Evolutionary conservation across 495 filamentous ascomycete genomes (phyloP), one percentile per base, ranked within the genome.

Genomic region (Tuber calosporum): DNA sequence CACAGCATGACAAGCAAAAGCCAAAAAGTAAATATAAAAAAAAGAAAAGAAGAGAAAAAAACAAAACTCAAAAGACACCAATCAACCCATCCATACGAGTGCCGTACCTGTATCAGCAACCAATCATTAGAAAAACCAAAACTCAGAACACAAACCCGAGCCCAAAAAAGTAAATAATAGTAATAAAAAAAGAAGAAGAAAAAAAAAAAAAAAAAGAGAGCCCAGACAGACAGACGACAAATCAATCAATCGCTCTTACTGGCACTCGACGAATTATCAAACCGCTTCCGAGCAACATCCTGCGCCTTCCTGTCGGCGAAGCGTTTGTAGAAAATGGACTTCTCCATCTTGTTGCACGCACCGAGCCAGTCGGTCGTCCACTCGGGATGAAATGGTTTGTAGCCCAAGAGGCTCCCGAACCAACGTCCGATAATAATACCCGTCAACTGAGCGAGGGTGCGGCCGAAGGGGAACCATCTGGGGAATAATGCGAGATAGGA

Each of bases 351-450:
- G 26, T 62, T 26, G 53, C 53, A 62, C 26, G 53, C 53, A 1
- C 53, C 53, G 53, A 34, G 53, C 86, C 85, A 87, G 70, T 87
- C 86, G 2, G 84, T 85, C 7, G 86, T 87, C 81, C 84, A 87
- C 75, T 86, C 80, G 20, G 74, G 74, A 74, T 83, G 84, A 70
- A 85, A 87, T 0, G 86, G 86, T 76, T 84, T 83, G 76, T 88
- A 88, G 13, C 86, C 86, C 1, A 88, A 76, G n/a, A 86, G 66
- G 1, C 81, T 84, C 36, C 85, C 86, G 34, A 87, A 74, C 85
- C 86, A 87, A 37, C 86, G 81, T 26, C 86, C 86, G 38, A 87
- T 62, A 30, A 86, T 73, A 22, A 87, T 83, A 3, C 85, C 82
- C 67, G 81, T 73, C 58, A 73, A 83, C 70, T 81, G 82, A 39